Evolutionary conservation across 805 yeast genomes (phyloP).

Genomic region (Scheffersomyces stipitis): DNA sequence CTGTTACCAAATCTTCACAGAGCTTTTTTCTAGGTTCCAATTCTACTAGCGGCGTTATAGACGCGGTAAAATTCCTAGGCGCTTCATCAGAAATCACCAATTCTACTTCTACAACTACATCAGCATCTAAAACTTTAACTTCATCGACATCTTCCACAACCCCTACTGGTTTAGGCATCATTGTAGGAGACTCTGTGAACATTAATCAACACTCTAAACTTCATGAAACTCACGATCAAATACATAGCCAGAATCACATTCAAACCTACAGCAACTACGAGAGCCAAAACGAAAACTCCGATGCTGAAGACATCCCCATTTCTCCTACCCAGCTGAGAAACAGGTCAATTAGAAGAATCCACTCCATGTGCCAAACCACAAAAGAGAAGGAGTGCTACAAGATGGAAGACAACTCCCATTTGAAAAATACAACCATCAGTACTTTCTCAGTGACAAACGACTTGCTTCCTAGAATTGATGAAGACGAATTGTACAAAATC

Average conservation of each 20-base stretch:
- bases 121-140: too few species aligned
- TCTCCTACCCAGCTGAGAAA: conserved; percentile 12
- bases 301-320: conserved; percentile 1
- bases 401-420: conserved; percentile 32
- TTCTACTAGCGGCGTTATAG: not conserved
- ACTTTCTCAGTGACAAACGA: conserved; percentile 45
- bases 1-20: conserved; percentile 18
- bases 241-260: too few species aligned
- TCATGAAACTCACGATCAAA: conserved; percentile 15
- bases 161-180: not conserved
- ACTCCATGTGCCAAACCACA: conserved; percentile 64
- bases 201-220: too few species aligned
- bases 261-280: too few species aligned
- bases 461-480: conserved; percentile 68
- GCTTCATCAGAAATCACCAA: too few species aligned
- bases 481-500: conserved; percentile 54
- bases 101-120: not conserved
- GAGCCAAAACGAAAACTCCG: too few species aligned
- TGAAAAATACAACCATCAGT: conserved; percentile 25
- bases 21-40: conserved; percentile 7
- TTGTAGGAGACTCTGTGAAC: too few species aligned
- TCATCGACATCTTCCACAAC: not conserved
- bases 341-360: conserved; percentile 55
- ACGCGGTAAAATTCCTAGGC: too few species aligned
- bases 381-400: conserved; percentile 23